Evolutionary conservation across 257 asterid genomes (phyloP).

Genomic region (Primulina huaijiensis): DNA sequence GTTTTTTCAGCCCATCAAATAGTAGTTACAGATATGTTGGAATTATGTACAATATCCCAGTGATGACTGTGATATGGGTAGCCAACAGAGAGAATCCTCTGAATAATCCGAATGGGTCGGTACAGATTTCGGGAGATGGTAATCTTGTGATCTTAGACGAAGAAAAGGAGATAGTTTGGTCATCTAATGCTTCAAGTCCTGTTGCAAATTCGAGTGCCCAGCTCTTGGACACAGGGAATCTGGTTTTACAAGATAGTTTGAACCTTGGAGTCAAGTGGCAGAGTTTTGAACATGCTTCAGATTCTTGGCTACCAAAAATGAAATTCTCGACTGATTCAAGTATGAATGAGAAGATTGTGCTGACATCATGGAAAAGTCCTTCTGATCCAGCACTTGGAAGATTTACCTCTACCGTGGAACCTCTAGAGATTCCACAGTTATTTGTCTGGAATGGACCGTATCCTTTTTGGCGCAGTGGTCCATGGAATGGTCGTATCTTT

Average conservation of each 20-base stretch:
- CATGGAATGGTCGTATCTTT: slow-evolving; percentile 30
- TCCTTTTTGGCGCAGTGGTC: slow-evolving; percentile 38
- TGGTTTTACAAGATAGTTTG: slow-evolving; percentile 28
- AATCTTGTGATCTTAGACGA: neutral
- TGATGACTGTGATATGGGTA: slow-evolving; percentile 31
- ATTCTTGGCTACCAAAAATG: slow-evolving; percentile 30
- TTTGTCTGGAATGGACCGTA: slow-evolving; percentile 29
- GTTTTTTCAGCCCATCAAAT: too few species aligned
- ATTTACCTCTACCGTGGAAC: slow-evolving; percentile 17
- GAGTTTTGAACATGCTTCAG: slow-evolving; percentile 30
- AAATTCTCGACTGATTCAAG: slow-evolving; percentile 16
- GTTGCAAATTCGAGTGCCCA: neutral
- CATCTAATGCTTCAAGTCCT: neutral
- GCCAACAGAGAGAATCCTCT: slow-evolving; percentile 38
- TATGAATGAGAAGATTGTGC: neutral
- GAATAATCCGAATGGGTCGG: slow-evolving; percentile 29
- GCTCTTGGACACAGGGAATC: slow-evolving; percentile 29
- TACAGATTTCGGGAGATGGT: neutral
- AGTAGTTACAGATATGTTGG: too few species aligned
- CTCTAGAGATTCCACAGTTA: slow-evolving; percentile 27
- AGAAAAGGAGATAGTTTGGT: neutral
- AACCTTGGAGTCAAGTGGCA: slow-evolving; percentile 31
- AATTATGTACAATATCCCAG: too few species aligned
- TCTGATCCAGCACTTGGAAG: slow-evolving; percentile 37
- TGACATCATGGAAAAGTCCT: slow-evolving; percentile 38